Conservation (phyloP, 139 green algal genomes). For the Tetraselmis chui region DNA sequence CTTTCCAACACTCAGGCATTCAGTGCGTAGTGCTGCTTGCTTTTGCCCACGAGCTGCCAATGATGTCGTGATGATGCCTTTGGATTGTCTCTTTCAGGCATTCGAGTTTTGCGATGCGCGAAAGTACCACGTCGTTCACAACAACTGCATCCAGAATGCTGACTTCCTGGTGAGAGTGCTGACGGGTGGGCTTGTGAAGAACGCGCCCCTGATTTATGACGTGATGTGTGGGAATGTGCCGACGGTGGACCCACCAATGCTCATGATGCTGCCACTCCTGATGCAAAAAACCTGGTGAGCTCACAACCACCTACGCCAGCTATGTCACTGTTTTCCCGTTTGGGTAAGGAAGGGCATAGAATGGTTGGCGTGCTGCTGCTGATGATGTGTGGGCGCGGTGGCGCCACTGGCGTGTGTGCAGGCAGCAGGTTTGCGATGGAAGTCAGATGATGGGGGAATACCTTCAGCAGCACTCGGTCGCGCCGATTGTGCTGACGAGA, state of each 20-base stretch:
- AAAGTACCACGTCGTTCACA: slow-evolving; percentile 29
- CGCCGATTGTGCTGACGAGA: background rate
- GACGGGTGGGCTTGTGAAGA: slow-evolving; percentile 19
- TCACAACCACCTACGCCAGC: background rate
- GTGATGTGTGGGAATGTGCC: slow-evolving; percentile 23
- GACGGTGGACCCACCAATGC: slow-evolving; percentile 21
- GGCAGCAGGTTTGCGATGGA: slow-evolving; percentile 13
- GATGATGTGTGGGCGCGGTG: background rate
- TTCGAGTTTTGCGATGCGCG: slow-evolving; percentile 23
- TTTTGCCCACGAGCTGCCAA: too few species aligned
- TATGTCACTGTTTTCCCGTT: background rate
- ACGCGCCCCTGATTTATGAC: slow-evolving; percentile 39
- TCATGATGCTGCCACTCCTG: slow-evolving; percentile 29
- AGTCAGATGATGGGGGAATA: background rate
- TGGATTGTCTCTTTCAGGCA: slow-evolving; percentile 4
- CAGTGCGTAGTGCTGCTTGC: too few species aligned
- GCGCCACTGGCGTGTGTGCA: background rate
- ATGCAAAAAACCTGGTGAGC: slow-evolving; percentile 28
- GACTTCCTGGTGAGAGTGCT: slow-evolving; percentile 31
- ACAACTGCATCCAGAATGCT: slow-evolving; percentile 46
- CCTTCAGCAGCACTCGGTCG: background rate
- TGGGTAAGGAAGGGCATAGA: background rate
- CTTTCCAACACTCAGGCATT: background rate
- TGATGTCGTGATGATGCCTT: background rate
- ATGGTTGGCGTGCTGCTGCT: background rate